phyloP scores from a whole-genome alignment of 345 rosid species.

The Citrus inodora region DNA sequence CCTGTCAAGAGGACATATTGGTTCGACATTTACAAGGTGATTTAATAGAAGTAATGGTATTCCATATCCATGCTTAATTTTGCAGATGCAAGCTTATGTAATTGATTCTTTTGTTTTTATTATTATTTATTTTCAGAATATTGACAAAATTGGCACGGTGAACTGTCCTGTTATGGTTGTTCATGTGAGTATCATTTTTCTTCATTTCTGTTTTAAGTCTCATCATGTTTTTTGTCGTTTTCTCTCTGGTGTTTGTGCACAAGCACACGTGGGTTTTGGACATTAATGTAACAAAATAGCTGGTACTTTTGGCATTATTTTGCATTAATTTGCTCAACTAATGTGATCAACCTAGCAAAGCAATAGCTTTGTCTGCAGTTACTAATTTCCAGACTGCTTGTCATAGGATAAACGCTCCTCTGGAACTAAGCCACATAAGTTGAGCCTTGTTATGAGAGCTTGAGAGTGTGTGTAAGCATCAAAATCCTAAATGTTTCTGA shows the following conservation, averaged over 20 bases:
- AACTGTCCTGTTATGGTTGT: slow-evolving; percentile 76
- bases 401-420: not conserved
- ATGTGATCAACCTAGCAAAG: not conserved
- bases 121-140: slow-evolving; percentile 49
- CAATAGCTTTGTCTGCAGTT: not conserved
- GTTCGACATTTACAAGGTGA: slow-evolving; percentile 97
- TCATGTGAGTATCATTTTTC: slow-evolving; percentile 59
- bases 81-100: not conserved
- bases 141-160: slow-evolving; percentile 81
- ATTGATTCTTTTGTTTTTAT: not conserved
- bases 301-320: not conserved
- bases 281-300: not conserved
- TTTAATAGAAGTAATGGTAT: not conserved
- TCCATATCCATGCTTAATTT: slow-evolving; percentile 10
- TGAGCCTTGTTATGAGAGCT: not conserved
- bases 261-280: too few species aligned
- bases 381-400: not conserved
- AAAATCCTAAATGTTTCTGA: not conserved
- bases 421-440: not conserved
- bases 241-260: not conserved
- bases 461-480: not conserved
- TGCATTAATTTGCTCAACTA: slow-evolving; percentile 1
- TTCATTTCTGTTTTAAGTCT: not conserved
- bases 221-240: not conserved
- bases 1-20: slow-evolving; percentile 91